These are phyloP conservation scores for Beta vulgaris DNA, from an alignment of 148 eudicot genomes.

Conservation along the genomic window DNA sequence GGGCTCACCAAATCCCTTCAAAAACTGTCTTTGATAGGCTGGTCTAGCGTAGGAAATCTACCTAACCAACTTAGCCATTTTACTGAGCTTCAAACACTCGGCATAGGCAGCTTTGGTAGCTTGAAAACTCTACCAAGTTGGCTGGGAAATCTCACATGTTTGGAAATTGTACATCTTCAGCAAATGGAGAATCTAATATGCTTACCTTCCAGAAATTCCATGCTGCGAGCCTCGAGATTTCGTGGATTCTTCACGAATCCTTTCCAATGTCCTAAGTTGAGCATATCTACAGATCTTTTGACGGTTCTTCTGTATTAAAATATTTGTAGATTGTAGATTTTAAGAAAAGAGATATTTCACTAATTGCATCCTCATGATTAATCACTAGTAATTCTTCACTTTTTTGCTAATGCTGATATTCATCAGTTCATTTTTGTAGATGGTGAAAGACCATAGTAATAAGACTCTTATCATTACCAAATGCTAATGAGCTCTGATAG, in stretches of 20 bases:
- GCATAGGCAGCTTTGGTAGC: background rate
- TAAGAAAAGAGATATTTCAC: background rate
- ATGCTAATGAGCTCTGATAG: background rate
- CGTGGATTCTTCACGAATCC: background rate
- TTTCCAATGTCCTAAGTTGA: conserved; percentile 1
- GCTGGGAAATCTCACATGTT: background rate
- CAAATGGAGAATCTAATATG: background rate
- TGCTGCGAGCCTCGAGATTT: background rate
- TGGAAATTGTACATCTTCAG: background rate
- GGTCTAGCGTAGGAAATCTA: conserved; percentile 5
- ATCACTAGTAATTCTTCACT: background rate
- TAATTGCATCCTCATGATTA: background rate
- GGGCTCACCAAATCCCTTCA: background rate
- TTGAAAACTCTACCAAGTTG: conserved; percentile 7
- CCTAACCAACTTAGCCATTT: conserved; percentile 4
- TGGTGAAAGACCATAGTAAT: too few species aligned
- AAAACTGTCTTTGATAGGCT: background rate
- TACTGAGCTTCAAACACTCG: background rate
- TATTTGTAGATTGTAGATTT: background rate
- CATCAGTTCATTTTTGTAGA: too few species aligned
- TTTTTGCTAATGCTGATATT: background rate
- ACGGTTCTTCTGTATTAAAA: background rate
- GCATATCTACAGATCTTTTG: background rate
- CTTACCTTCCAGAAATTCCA: background rate
- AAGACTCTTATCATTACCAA: too few species aligned